phyloP scores from a whole-genome alignment of 2,329 filamentous ascomycete species.

The Xylaria sp. region DNA sequence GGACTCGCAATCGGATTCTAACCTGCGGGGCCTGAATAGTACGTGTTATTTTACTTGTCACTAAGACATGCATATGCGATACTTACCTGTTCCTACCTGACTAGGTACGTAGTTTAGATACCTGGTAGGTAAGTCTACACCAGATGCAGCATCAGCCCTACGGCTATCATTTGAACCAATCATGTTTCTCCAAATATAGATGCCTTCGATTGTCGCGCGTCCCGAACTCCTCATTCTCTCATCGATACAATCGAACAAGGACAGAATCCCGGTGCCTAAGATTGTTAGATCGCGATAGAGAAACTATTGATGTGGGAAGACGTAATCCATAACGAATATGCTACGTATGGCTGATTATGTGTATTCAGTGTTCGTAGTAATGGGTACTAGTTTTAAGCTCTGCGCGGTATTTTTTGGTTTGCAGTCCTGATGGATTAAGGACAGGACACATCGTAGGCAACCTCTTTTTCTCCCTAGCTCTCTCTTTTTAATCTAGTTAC shows the following conservation, averaged over 20 bases:
- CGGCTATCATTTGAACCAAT: conserved; percentile 16
- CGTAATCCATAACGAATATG: conserved; percentile 35
- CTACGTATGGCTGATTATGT: conserved; percentile 23
- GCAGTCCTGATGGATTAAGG: background rate
- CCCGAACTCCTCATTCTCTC: conserved; percentile 11
- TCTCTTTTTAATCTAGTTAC: background rate
- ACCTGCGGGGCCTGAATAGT: background rate
- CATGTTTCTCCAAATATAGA: conserved; percentile 22
- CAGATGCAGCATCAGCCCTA: conserved; percentile 31
- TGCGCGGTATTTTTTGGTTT: background rate
- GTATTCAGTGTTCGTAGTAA: background rate
- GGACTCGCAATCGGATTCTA: background rate
- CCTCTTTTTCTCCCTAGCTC: background rate
- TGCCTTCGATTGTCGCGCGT: conserved; percentile 28
- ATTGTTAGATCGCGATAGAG: conserved; percentile 11
- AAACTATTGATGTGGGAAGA: conserved; percentile 16
- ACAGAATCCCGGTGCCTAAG: conserved; percentile 45
- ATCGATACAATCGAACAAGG: conserved; percentile 30
- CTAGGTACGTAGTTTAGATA: background rate
- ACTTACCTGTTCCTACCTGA: conserved; percentile 1
- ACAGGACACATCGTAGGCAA: background rate
- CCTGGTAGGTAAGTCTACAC: background rate
- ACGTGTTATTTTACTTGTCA: background rate
- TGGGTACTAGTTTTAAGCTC: background rate
- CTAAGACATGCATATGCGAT: conserved; percentile 24